Evolutionary conservation across 805 yeast species (phyloP).

Genomic region (Yamadazyma endophytica): DNA sequence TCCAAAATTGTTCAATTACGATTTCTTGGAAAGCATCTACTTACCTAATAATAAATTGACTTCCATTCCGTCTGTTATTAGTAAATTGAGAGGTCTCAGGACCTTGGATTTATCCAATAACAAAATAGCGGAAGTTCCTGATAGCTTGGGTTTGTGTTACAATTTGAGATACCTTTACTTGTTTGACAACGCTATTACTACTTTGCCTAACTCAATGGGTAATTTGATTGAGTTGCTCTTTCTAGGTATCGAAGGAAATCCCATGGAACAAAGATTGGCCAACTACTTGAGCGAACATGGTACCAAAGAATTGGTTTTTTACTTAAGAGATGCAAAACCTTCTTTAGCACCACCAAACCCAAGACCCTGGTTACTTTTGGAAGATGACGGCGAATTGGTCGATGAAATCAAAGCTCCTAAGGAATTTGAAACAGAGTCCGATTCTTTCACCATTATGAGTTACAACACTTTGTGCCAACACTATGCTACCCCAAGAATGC

Average conservation of each 20-base stretch:
- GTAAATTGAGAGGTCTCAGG: constrained; percentile 65
- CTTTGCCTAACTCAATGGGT: constrained; percentile 83
- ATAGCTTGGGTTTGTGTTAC: constrained; percentile 78
- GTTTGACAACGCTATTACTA: constrained; percentile 78
- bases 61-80: constrained; percentile 62
- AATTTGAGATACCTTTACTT: constrained; percentile 77
- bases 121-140: constrained; percentile 65
- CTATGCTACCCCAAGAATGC: constrained; percentile 89
- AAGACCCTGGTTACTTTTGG: constrained; percentile 78
- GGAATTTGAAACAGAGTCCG: constrained; percentile 25
- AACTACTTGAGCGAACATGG: constrained; percentile 76
- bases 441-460: constrained; percentile 70
- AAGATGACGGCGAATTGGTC: constrained; percentile 67
- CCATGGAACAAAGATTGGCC: constrained; percentile 62
- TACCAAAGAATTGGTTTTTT: constrained; percentile 74
- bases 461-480: constrained; percentile 94
- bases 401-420: constrained; percentile 29
- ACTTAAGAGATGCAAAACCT: constrained; percentile 80
- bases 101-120: constrained; percentile 85
- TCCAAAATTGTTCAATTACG: constrained; percentile 73
- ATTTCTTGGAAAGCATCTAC: constrained; percentile 80
- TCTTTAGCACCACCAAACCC: constrained; percentile 56
- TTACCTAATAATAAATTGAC: constrained; percentile 80
- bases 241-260: constrained; percentile 92
- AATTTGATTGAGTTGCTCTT: constrained; percentile 78